Evolutionary conservation across 805 yeast genomes (phyloP).

Genomic region (Suhomyces emberorum): DNA sequence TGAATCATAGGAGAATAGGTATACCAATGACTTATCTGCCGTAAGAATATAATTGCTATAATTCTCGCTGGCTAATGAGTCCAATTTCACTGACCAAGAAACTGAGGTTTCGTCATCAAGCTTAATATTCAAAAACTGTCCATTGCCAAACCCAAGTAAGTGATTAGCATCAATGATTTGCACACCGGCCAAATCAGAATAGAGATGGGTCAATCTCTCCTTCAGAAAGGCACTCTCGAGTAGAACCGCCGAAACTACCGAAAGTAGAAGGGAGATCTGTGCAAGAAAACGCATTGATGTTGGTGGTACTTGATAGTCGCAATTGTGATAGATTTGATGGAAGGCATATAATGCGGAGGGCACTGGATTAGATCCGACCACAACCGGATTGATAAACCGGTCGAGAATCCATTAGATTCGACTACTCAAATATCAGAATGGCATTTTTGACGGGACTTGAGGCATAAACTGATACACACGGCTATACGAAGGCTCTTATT

Average conservation of each 20-base stretch:
- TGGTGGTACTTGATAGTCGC: too few species aligned
- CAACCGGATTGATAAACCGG: too few species aligned
- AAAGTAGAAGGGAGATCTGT: background rate
- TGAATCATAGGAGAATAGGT: constrained; percentile 11
- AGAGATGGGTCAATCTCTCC: constrained; percentile 49
- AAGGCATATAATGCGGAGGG: too few species aligned
- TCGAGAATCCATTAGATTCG: too few species aligned
- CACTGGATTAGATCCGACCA: too few species aligned
- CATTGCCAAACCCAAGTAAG: constrained; percentile 14
- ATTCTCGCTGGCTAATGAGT: constrained; percentile 3
- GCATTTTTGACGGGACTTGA: too few species aligned
- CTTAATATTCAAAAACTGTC: constrained; percentile 14
- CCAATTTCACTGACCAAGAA: constrained; percentile 19
- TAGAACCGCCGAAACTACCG: constrained; percentile 19
- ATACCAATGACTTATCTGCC: constrained; percentile 9
- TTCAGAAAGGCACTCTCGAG: constrained; percentile 52
- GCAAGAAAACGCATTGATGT: background rate
- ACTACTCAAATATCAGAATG: too few species aligned
- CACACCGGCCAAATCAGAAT: constrained; percentile 6
- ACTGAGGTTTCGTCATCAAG: constrained; percentile 5
- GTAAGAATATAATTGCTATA: constrained; percentile 8
- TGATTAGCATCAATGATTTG: constrained; percentile 15
- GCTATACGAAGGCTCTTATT: too few species aligned
- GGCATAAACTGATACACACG: too few species aligned
- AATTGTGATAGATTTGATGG: too few species aligned